Evolutionary conservation across 228 moss, liverwort and hornwort species (phyloP).

Genomic region (Sphagnum fallax): DNA sequence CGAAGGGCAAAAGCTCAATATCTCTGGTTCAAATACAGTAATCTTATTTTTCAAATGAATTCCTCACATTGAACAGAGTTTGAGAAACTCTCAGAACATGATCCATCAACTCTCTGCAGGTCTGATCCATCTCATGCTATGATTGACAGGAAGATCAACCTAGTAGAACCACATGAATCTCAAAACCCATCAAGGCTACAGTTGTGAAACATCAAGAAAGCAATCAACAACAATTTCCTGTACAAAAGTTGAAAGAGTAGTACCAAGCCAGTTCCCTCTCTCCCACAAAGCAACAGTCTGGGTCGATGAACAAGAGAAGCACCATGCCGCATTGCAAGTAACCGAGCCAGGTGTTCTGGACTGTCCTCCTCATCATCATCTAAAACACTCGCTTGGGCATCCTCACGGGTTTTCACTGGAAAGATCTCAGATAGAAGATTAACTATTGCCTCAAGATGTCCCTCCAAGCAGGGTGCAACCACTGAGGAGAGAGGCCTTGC

Average conservation of each 20-base stretch:
- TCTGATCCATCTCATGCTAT: too few species aligned
- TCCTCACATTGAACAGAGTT: too few species aligned
- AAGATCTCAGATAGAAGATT: slow-evolving; percentile 49
- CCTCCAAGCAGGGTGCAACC: slow-evolving; percentile 56
- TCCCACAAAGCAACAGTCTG: slow-evolving; percentile 59
- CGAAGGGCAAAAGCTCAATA: too few species aligned
- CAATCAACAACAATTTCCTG: too few species aligned
- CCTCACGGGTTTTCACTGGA: slow-evolving; percentile 37
- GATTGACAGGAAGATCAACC: too few species aligned
- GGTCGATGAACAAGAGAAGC: slow-evolving; percentile 58
- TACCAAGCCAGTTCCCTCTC: slow-evolving; percentile 72
- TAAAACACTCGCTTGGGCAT: slow-evolving; percentile 19
- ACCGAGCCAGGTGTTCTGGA: slow-evolving; percentile 61
- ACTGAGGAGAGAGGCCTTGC: slow-evolving; percentile 62
- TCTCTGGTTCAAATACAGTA: too few species aligned
- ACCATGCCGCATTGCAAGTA: slow-evolving; percentile 44
- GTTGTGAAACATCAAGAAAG: too few species aligned
- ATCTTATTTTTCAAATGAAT: too few species aligned
- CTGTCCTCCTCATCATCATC: slow-evolving; percentile 61
- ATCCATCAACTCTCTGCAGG: too few species aligned
- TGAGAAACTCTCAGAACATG: too few species aligned
- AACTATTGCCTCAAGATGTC: slow-evolving; percentile 55
- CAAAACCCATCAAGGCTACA: too few species aligned
- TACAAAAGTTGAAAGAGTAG: neutral
- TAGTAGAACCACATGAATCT: too few species aligned